Conservation (phyloP, 2,329 filamentous ascomycete genomes). For the Epichloe baconii region DNA sequence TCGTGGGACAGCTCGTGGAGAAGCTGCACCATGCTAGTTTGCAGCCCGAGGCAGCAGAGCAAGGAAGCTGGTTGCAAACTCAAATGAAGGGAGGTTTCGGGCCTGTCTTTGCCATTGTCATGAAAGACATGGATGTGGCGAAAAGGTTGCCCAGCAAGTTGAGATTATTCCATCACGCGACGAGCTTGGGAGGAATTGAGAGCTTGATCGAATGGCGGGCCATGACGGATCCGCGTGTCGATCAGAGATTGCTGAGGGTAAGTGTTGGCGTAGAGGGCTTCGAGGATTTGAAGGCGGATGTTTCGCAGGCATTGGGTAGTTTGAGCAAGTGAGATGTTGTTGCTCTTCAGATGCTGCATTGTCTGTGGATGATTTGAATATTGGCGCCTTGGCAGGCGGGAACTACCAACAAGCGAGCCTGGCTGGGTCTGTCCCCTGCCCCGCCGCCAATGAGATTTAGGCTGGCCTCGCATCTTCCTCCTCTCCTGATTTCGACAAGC, state of each 20-base stretch:
- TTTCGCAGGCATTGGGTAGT: slow-evolving; percentile 52
- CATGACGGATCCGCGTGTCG: slow-evolving; percentile 68
- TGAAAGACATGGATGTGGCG: slow-evolving; percentile 49
- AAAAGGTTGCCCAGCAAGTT: slow-evolving; percentile 63
- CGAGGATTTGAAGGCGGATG: slow-evolving; percentile 70
- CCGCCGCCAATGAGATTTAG: neutral
- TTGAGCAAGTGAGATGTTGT: slow-evolving; percentile 19
- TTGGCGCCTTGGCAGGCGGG: neutral
- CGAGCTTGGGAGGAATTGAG: slow-evolving; percentile 86
- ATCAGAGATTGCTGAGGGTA: slow-evolving; percentile 60
- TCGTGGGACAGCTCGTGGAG: slow-evolving; percentile 40
- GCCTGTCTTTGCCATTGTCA: slow-evolving; percentile 68
- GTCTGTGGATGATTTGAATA: too few species aligned
- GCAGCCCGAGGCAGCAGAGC: slow-evolving; percentile 47
- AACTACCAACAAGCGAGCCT: neutral
- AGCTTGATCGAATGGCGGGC: slow-evolving; percentile 92
- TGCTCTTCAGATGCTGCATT: too few species aligned
- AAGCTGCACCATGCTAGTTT: slow-evolving; percentile 66
- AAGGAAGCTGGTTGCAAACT: slow-evolving; percentile 57
- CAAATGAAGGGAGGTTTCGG: slow-evolving; percentile 92
- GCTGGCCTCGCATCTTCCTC: neutral
- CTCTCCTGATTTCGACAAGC: neutral
- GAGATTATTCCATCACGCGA: slow-evolving; percentile 82
- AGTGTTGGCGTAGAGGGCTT: slow-evolving; percentile 80
- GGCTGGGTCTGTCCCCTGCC: neutral